These are phyloP conservation scores for Rehmannia glutinosa DNA, from an alignment of 257 asterid genomes.

Conservation along the genomic window DNA sequence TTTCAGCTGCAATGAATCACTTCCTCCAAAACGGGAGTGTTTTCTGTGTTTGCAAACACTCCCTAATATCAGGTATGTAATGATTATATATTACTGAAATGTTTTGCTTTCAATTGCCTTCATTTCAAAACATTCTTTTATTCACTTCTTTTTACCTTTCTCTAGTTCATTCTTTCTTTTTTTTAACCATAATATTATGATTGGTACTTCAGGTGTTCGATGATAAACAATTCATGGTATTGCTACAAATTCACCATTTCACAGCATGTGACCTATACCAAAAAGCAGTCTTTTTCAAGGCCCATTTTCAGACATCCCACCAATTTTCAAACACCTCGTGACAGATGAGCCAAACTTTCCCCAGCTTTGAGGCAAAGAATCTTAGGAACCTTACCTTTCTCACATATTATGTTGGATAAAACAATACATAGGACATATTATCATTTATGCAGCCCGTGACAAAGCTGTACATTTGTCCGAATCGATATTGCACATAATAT, in stretches of 20 bases:
- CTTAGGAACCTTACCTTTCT: constrained; percentile 9
- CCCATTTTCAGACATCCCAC: not conserved
- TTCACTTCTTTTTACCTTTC: not conserved
- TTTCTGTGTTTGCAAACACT: no score
- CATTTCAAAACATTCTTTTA: no score
- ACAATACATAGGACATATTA: constrained; percentile 21
- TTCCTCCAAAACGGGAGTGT: no score
- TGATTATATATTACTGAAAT: no score
- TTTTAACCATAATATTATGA: no score
- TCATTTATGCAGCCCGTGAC: constrained; percentile 31
- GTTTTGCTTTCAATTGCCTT: no score
- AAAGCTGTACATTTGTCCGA: constrained; percentile 24
- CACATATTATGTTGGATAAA: constrained; percentile 11
- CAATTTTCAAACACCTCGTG: constrained; percentile 26
- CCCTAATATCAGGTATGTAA: not conserved
- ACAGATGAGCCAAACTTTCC: constrained; percentile 48
- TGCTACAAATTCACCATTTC: not conserved
- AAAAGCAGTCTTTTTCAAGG: not conserved
- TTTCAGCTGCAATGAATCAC: no score
- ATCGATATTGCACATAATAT: constrained; percentile 35
- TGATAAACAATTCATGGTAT: not conserved
- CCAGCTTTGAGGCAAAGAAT: constrained; percentile 31
- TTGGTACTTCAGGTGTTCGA: not conserved
- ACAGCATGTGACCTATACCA: constrained; percentile 14
- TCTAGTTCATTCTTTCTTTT: not conserved